Evolutionary conservation across 2,329 filamentous ascomycete species (phyloP).

Genomic region (Bertia moriformis): DNA sequence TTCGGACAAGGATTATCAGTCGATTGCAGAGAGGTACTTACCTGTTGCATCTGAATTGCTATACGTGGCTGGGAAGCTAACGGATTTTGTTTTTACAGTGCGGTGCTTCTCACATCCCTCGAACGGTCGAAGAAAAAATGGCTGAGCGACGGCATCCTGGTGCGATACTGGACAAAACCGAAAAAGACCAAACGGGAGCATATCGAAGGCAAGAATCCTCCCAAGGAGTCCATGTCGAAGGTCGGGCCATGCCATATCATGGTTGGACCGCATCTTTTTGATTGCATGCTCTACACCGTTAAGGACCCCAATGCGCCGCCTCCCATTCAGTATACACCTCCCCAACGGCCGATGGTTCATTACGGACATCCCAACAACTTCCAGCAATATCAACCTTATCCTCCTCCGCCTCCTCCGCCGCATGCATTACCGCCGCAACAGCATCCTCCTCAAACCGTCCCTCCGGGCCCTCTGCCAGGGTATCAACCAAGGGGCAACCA

Average conservation of each 20-base stretch:
- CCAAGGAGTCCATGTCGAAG: conserved; percentile 34
- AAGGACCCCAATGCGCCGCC: conserved; percentile 27
- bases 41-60: not conserved
- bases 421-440: not conserved
- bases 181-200: conserved; percentile 36
- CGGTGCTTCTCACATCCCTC: conserved; percentile 38
- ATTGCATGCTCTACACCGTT: conserved; percentile 38
- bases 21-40: conserved; percentile 35
- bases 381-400: conserved; percentile 23
- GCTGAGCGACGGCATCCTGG: conserved; percentile 35
- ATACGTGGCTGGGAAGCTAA: conserved; percentile 6
- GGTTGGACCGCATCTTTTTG: conserved; percentile 49
- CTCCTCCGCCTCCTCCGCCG: conserved; percentile 9
- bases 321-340: conserved; percentile 18
- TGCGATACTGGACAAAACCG: conserved; percentile 42
- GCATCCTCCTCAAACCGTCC: not conserved
- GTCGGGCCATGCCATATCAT: conserved; percentile 42
- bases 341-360: conserved; percentile 23
- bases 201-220: conserved; percentile 25
- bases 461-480: not conserved
- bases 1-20: conserved; percentile 38
- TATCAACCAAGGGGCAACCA: not conserved
- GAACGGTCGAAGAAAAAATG: conserved; percentile 43
- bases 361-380: conserved; percentile 21
- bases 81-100: conserved; percentile 17